Conservation (phyloP, 2,329 filamentous ascomycete species). For the Paraphaeosphaeria minitans region DNA sequence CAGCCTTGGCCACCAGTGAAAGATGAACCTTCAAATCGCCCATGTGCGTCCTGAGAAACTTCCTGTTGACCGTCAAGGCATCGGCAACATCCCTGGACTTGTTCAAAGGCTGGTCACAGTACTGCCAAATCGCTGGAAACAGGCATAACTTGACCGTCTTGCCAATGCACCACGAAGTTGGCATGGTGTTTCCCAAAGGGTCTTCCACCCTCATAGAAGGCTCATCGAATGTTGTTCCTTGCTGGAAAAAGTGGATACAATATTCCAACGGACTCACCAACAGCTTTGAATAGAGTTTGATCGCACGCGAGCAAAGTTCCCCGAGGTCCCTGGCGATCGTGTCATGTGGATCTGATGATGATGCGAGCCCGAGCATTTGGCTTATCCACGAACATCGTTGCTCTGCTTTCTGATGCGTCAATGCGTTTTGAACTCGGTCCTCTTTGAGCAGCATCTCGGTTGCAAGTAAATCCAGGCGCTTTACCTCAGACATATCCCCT, state of each 20-base stretch:
- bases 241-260: conserved; percentile 9
- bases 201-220: conserved; percentile 10
- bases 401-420: conserved; percentile 1
- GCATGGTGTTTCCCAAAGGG: neutral
- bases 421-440: neutral
- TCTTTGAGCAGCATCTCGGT: conserved; percentile 8
- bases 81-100: neutral
- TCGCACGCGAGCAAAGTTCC: conserved; percentile 6
- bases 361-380: conserved; percentile 4
- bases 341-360: neutral
- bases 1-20: conserved; percentile 7
- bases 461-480: conserved; percentile 7
- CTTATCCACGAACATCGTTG: conserved; percentile 1
- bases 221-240: neutral
- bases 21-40: neutral
- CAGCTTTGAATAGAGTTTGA: conserved; percentile 10
- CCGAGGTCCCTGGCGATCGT: conserved; percentile 1
- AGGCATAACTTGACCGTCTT: conserved; percentile 9
- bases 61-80: conserved; percentile 6
- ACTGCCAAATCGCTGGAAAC: conserved; percentile 13
- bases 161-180: neutral
- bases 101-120: conserved; percentile 4
- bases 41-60: conserved; percentile 4
- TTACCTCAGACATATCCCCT: conserved; percentile 10
- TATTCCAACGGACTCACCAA: conserved; percentile 11